Base-by-base conservation (phyloP, 257 asterid genomes). In the Solanum piurae region DNA sequence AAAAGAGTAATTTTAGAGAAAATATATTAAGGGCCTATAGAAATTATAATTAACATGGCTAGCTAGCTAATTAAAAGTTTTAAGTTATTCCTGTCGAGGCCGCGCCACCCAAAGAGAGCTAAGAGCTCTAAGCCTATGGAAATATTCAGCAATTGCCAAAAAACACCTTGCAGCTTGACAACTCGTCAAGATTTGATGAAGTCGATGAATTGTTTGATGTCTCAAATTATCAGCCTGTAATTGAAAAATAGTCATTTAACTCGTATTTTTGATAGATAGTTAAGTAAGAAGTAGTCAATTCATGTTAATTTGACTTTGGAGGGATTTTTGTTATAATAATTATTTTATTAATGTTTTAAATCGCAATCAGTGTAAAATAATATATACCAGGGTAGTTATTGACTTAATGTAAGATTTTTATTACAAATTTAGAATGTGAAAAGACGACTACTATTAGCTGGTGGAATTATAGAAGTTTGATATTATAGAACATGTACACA, bases 51-150 rank as follows among this genome's bases (percentile, higher is more conserved):
- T 37, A 20, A 74, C 49, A 13, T 68, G 2, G 36, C 37, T 74
- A 34, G 52, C 83, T 74, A 74, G 83, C 52, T 36, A 74, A 5
- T 74, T 11, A 74, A 34, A 37, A 74, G 2, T 36, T 74, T 34
- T 74, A 20, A 37, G 44, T 72, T 72, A 79, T 44, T 79, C 85
- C 3, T 44, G 66, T 13, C 85, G 40, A 4, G 97, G 94, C 25
- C 95, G 97, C 0, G 95, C 89, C 88, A 92, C 46, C 99, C 98
- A 96, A 60, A 94, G 95, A 36, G 98, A 89, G 92, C 98, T 96
- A 86, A 96, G 98, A 86, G 98, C 91, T 1, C 98, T 98, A 31
- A 96, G 98, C 87, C 99, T 98, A 77, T 94, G 95, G 64, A 94
- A 94, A 87, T 94, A 95, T 88, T 96, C 99, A 3, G 93, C 95